phyloP scores from a whole-genome alignment of 441 rosid species.

The Populus hybrid region DNA sequence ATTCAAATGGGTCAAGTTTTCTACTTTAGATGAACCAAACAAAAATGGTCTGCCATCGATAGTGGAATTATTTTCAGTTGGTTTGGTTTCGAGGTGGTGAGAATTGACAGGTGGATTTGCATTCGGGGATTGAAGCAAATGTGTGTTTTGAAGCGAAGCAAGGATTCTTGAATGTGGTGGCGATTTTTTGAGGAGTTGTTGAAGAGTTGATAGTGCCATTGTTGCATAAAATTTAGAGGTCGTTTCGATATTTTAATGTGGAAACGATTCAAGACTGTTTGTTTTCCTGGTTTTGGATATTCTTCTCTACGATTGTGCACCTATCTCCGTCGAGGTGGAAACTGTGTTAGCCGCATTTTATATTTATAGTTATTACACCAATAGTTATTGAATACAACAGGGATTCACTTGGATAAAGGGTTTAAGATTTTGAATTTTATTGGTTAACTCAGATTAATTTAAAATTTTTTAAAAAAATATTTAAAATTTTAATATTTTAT shows the following conservation, averaged over 20 bases:
- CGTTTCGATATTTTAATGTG: neutral
- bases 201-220: conserved; percentile 35
- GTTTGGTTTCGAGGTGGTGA: neutral
- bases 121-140: neutral
- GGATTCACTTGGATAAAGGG: no score
- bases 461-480: no score
- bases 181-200: conserved; percentile 26
- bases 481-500: no score
- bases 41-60: neutral
- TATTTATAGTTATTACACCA: no score
- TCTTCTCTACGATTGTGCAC: neutral
- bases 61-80: neutral
- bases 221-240: neutral
- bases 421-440: no score
- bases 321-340: no score
- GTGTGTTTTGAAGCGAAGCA: conserved; percentile 13
- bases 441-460: no score
- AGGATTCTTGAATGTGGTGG: conserved; percentile 11
- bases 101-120: neutral
- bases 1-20: conserved; percentile 12
- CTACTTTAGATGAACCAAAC: conserved; percentile 3
- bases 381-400: no score
- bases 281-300: neutral
- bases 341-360: no score
- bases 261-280: neutral